These are phyloP conservation scores for Alnus rubra DNA, from an alignment of 306 rosid genomes.

Conservation along the genomic window DNA sequence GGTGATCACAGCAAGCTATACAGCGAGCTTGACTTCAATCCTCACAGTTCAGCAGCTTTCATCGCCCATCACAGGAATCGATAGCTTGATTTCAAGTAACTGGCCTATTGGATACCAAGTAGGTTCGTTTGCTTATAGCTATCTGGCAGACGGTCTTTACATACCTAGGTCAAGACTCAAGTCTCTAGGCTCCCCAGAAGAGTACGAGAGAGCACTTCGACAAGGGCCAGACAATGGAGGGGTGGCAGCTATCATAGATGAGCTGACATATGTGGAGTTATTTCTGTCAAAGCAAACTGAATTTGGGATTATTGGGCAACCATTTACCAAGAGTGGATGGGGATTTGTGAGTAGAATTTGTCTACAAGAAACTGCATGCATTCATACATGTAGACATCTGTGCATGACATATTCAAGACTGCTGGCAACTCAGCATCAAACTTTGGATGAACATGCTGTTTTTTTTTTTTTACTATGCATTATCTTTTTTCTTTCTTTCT, in stretches of 20 bases:
- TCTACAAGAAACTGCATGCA: slow-evolving; percentile 21
- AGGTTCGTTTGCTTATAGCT: slow-evolving; percentile 84
- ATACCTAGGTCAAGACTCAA: slow-evolving; percentile 67
- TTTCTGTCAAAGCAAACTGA: slow-evolving; percentile 71
- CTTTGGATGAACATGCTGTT: not conserved
- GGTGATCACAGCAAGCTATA: slow-evolving; percentile 95
- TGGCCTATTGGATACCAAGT: slow-evolving; percentile 92
- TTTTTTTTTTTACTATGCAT: not conserved
- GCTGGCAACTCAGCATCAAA: not conserved
- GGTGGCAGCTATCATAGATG: slow-evolving; percentile 89
- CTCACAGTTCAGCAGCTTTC: slow-evolving; percentile 93
- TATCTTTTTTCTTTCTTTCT: not conserved
- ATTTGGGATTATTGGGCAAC: slow-evolving; percentile 80
- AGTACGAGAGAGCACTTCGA: slow-evolving; percentile 68
- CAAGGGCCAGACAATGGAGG: slow-evolving; percentile 80
- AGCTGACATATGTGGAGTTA: slow-evolving; percentile 78
- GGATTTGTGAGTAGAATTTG: slow-evolving; percentile 82
- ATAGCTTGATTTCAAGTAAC: slow-evolving; percentile 72
- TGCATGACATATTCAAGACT: slow-evolving; percentile 5
- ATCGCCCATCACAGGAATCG: slow-evolving; percentile 83
- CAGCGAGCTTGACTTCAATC: slow-evolving; percentile 92
- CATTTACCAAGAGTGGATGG: slow-evolving; percentile 88
- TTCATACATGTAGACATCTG: slow-evolving; percentile 8
- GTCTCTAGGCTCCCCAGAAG: slow-evolving; percentile 78
- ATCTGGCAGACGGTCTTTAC: slow-evolving; percentile 70